A percentile compares a stretch with the other conserved stretches of the same genome.
phyloP scores from a whole-genome alignment of 768 basidiomycete genomes.

The Podaxis sp. region DNA sequence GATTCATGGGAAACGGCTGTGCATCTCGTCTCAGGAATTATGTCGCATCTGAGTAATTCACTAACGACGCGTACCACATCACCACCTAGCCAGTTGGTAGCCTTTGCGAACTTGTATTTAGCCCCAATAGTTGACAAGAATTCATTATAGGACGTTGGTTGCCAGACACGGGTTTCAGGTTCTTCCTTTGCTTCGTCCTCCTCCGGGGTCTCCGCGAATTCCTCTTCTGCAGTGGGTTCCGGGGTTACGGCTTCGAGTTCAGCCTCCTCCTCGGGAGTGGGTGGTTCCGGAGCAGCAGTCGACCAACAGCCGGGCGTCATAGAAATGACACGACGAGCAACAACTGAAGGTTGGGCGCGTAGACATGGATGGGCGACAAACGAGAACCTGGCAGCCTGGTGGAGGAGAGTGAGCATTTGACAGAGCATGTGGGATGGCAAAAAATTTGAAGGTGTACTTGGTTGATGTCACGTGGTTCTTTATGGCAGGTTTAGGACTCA shows the following conservation, averaged over 20 bases:
- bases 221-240: slow-evolving; percentile 7
- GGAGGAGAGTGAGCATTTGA: slow-evolving; percentile 32
- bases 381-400: slow-evolving; percentile 22
- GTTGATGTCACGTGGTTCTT: slow-evolving; percentile 26
- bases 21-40: slow-evolving; percentile 12
- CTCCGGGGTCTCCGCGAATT: slow-evolving; percentile 15
- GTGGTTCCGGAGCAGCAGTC: slow-evolving; percentile 23
- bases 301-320: slow-evolving; percentile 19
- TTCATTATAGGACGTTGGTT: slow-evolving; percentile 28
- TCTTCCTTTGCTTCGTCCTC: background rate
- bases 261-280: slow-evolving; percentile 18
- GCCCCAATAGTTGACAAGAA: slow-evolving; percentile 41
- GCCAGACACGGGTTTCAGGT: background rate
- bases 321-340: slow-evolving; percentile 23
- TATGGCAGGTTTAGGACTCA: slow-evolving; percentile 15
- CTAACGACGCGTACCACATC: slow-evolving; percentile 39
- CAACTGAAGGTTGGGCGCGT: slow-evolving; percentile 17
- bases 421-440: slow-evolving; percentile 12
- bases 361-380: slow-evolving; percentile 23
- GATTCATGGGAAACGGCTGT: slow-evolving; percentile 86
- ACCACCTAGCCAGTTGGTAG: slow-evolving; percentile 61
- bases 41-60: slow-evolving; percentile 1
- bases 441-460: slow-evolving; percentile 27
- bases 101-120: slow-evolving; percentile 38
- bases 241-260: slow-evolving; percentile 17